Evolutionary conservation across 2,329 filamentous ascomycete genomes (phyloP), one percentile per base, ranked within the genome.

Genomic region (Aphanocladium album): DNA sequence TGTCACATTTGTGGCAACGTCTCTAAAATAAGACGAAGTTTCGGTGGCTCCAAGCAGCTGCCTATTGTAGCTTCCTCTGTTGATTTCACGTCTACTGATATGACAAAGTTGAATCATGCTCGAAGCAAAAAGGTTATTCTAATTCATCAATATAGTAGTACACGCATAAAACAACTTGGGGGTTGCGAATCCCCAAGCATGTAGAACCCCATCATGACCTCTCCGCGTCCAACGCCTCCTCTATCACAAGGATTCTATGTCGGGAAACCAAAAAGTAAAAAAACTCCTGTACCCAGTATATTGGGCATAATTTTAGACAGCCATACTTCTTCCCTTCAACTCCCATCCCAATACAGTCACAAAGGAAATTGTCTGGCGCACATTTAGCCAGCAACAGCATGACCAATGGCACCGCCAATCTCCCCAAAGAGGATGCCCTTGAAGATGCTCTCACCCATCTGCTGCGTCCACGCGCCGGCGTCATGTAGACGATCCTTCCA

Each of bases 381-480:
- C n/a, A 25, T 6, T 46, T 68, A 80, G 59, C 68, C 77, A 39
- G 71, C 77, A 57, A 83, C 76, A 51, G 80, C 77, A 33, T 75
- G 77, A 5, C 85, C 83, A 17, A 89, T 83, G 56, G 80, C 76
- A 2, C 83, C 88, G 1, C 83, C 89, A 64, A 90, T 79, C 74
- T 91, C 83, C 21, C 86, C 84, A 74, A 96, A 96, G 64, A 96
- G 76, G 35, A 96, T 83, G 2, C 90, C 89, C 74, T 87, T 86
- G 66, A 96, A 82, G 33, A 95, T 83, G 11, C 79, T 81, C 77
- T 93, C 90, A 2, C 90, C 89, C 79, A 93, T 89, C 41, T 84
- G 80, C 70, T 88, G 86, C n/a, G 84, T 83, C 91, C 90, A 96
- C 64, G 91, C 84, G 0, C 91, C 91, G 0, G 89, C 87, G 59